Evolutionary conservation across 192 early-diverging fungal genomes (phyloP), one percentile per base, ranked within the genome.

Genomic region (Coemansia brasiliensis): DNA sequence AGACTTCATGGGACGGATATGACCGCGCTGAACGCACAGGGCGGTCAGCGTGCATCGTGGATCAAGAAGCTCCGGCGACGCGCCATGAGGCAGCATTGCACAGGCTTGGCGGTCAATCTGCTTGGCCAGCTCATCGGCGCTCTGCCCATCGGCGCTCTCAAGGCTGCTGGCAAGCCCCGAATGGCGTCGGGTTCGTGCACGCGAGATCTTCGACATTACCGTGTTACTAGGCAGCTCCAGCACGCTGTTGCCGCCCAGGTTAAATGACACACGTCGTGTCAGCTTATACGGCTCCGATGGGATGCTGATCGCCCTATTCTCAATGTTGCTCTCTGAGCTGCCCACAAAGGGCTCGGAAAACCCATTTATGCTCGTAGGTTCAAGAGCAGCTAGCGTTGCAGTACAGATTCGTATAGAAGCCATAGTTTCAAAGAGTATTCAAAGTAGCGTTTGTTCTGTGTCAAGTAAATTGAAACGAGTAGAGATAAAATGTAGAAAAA

Each of bases 361-460:
- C 6, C 32, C 32, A 7, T 2, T 35, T 35, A 1, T 10, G 39
- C 25, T 52, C 39, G 29, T 13, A 27, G 38, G 21, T n/a, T 42
- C 38, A 51, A 67, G 51, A 10, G 65, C 65, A 32, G 69, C 68
- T 20, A 72, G 48, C 27, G 74, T 71, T 43, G 58, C 65, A 37
- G 69, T 59, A 55, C 52, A 61, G 44, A 79, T 40, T 68, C 75
- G 75, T 79, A 79, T 79, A 79, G 69, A 79, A 41, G 61, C 59
- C 75, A 79, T 79, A 38, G 64, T 51, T 18, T 7, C 10, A 5
- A 35, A n/a, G n/a, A n/a, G n/a, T n/a, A n/a, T n/a, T n/a, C n/a
- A n/a, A n/a, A n/a, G n/a, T n/a, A n/a, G n/a, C n/a, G n/a, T n/a
- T n/a, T n/a, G n/a, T n/a, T n/a, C n/a, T n/a, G n/a, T n/a, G 27